A percentile compares a stretch with the other conserved stretches of the same genome.
phyloP scores from a whole-genome alignment of 108 stramenopile species.

The Discostella pseudostelligera region DNA sequence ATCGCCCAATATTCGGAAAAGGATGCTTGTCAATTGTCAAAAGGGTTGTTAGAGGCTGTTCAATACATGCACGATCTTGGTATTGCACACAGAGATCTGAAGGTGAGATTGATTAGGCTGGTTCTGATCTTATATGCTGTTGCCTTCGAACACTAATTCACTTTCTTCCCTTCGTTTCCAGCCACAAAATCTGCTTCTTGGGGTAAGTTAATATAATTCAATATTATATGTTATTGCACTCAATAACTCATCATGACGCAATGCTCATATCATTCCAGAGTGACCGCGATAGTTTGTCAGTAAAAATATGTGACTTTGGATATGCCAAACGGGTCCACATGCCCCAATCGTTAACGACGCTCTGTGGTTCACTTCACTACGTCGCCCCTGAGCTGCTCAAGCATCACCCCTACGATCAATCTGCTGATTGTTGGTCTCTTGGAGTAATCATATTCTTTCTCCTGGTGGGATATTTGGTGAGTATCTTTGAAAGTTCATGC shows the following conservation, averaged over 20 bases:
- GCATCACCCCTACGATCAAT: conserved; percentile 68
- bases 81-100: conserved; percentile 93
- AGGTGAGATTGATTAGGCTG: conserved; percentile 30
- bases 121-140: neutral
- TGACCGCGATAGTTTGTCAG: conserved; percentile 71
- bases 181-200: conserved; percentile 92
- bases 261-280: conserved; percentile 43
- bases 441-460: conserved; percentile 92
- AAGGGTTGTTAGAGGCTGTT: conserved; percentile 72
- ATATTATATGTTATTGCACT: conserved; percentile 9
- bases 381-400: conserved; percentile 77
- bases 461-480: conserved; percentile 73
- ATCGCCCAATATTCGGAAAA: conserved; percentile 88
- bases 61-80: conserved; percentile 76
- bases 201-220: conserved; percentile 26
- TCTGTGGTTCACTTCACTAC: conserved; percentile 84
- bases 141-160: neutral
- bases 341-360: conserved; percentile 76
- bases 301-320: conserved; percentile 93
- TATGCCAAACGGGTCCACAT: conserved; percentile 83
- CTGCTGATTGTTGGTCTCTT: conserved; percentile 93
- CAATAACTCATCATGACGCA: neutral
- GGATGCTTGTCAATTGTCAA: conserved; percentile 87
- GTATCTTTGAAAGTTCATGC: neutral
- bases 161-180: neutral